Evolutionary conservation across 139 green algal species (phyloP).

Genomic region (Volvox africanus): DNA sequence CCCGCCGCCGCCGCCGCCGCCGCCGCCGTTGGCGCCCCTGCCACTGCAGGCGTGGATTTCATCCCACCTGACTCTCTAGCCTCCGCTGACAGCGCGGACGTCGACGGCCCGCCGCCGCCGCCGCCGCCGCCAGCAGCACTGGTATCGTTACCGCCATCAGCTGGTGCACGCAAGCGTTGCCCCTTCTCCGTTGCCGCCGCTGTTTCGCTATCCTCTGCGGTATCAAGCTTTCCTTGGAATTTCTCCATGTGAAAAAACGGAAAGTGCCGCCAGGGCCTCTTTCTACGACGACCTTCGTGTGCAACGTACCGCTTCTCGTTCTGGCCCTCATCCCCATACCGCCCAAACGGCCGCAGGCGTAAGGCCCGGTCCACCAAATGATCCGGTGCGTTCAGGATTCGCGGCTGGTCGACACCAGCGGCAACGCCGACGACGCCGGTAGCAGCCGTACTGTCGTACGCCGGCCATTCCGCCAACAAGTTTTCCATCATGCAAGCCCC

Average conservation of each 20-base stretch:
- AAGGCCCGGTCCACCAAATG: neutral
- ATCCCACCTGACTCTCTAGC: neutral
- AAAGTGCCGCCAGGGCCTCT: neutral
- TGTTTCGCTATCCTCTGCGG: neutral
- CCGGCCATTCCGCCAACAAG: neutral
- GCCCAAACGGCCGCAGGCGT: neutral
- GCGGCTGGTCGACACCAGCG: neutral
- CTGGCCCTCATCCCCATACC: neutral
- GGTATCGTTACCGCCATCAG: neutral
- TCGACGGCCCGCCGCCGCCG: too few species aligned
- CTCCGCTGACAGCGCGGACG: neutral
- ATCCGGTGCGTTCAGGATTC: neutral
- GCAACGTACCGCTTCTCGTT: neutral
- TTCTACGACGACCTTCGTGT: neutral
- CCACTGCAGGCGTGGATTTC: too few species aligned
- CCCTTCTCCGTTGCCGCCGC: neutral
- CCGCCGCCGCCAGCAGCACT: neutral
- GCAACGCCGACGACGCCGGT: constrained; percentile 4
- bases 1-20: too few species aligned
- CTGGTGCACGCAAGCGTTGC: neutral
- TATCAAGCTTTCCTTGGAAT: too few species aligned
- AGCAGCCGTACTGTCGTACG: neutral
- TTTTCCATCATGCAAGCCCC: neutral
- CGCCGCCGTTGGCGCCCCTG: too few species aligned
- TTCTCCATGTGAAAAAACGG: too few species aligned